phyloP scores from a whole-genome alignment of 306 rosid genomes.

The Castanopsis chinensis region DNA sequence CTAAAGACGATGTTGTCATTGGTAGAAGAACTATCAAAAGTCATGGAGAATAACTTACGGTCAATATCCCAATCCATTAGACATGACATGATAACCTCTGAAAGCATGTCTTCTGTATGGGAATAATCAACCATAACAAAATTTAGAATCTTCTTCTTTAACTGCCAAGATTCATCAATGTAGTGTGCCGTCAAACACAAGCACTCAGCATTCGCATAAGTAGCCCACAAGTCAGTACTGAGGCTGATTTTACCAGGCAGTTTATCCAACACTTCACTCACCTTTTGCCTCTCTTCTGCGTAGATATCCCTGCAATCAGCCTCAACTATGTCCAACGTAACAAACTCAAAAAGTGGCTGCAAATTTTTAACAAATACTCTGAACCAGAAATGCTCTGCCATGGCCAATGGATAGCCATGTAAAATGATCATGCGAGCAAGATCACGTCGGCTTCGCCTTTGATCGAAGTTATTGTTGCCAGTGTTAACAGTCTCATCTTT shows the following conservation, averaged over 20 bases:
- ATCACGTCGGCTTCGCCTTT: conserved; percentile 85
- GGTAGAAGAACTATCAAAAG: conserved; percentile 70
- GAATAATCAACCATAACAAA: conserved; percentile 72
- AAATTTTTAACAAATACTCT: conserved; percentile 85
- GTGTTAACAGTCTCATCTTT: conserved; percentile 58
- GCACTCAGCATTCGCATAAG: conserved; percentile 52
- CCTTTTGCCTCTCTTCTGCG: conserved; percentile 77
- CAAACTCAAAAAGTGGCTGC: conserved; percentile 93
- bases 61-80: conserved; percentile 99
- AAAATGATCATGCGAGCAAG: conserved; percentile 97
- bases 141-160: conserved; percentile 72
- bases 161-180: conserved; percentile 90
- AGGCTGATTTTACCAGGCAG: conserved; percentile 93
- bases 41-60: conserved; percentile 85
- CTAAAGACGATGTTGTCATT: conserved; percentile 56
- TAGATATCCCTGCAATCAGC: conserved; percentile 93
- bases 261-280: conserved; percentile 85
- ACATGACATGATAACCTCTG: conserved; percentile 73
- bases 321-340: conserved; percentile 68
- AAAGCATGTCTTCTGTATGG: conserved; percentile 74
- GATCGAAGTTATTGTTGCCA: conserved; percentile 69
- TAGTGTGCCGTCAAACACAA: conserved; percentile 87
- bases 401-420: conserved; percentile 93
- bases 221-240: conserved; percentile 79
- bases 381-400: conserved; percentile 96